Conservation (phyloP, 225 moss, liverwort and hornwort genomes). For the Sphagnum contortum region DNA sequence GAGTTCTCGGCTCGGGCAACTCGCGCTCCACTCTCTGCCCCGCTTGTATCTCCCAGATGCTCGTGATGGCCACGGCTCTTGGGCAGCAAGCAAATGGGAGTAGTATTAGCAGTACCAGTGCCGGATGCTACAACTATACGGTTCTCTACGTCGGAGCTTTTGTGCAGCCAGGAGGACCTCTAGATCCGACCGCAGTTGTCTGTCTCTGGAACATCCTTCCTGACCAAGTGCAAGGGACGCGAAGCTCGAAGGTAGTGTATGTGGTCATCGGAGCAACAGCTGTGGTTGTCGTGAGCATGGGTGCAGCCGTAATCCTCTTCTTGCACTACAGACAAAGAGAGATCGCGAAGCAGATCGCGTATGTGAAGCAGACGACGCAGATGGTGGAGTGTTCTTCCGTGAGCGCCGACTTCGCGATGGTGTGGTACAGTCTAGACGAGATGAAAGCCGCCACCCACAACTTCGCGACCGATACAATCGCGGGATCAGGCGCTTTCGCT, state of each 20-base stretch:
- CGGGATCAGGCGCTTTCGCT: conserved; percentile 27
- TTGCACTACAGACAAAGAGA: conserved; percentile 6
- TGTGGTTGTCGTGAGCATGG: conserved; percentile 10
- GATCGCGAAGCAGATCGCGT: conserved; percentile 21
- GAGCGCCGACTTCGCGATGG: conserved; percentile 6
- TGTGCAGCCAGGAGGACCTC: conserved; percentile 32
- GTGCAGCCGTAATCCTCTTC: conserved; percentile 10
- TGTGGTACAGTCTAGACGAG: conserved; percentile 22
- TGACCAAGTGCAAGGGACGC: conserved; percentile 9
- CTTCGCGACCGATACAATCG: conserved; percentile 12
- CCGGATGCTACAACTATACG: conserved; percentile 10
- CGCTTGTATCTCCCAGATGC: too few relatives aligned
- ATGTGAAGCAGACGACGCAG: conserved; percentile 19
- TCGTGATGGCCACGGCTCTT: too few relatives aligned
- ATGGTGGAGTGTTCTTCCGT: conserved; percentile 11
- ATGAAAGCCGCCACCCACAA: conserved; percentile 24
- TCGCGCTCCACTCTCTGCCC: too few relatives aligned
- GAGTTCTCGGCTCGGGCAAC: too few relatives aligned
- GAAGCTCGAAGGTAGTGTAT: conserved; percentile 9
- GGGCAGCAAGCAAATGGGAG: background rate
- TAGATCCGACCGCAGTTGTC: conserved; percentile 9
- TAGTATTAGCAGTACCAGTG: background rate
- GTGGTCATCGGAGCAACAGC: conserved; percentile 16
- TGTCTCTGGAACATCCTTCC: conserved; percentile 27
- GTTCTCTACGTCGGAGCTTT: conserved; percentile 27